phyloP scores from a whole-genome alignment of 2,329 filamentous ascomycete species.

The Amphichorda felina region DNA sequence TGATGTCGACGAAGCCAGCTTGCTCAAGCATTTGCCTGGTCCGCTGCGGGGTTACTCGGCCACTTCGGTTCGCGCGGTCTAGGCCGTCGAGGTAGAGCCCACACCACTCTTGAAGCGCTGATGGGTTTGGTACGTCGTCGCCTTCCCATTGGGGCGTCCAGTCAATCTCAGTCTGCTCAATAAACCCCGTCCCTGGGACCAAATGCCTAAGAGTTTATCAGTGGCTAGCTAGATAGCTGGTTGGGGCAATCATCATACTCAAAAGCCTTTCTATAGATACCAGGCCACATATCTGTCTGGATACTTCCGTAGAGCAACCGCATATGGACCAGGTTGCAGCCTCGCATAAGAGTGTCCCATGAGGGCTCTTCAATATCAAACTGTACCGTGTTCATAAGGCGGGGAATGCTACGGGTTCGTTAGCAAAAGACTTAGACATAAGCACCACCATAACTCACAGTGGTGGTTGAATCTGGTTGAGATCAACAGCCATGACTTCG shows the following conservation, averaged over 20 bases:
- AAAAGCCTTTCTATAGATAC: constrained; percentile 60
- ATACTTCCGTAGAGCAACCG: constrained; percentile 72
- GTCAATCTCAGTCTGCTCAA: constrained; percentile 89
- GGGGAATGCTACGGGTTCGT: constrained; percentile 48
- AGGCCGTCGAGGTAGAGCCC: constrained; percentile 57
- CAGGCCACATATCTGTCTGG: constrained; percentile 51
- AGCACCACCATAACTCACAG: constrained; percentile 14
- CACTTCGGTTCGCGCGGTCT: constrained; percentile 47
- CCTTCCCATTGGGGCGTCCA: constrained; percentile 62
- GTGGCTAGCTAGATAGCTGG: neutral
- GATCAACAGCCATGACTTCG: constrained; percentile 24
- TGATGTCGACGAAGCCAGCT: constrained; percentile 71
- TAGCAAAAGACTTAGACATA: constrained; percentile 7
- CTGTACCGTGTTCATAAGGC: constrained; percentile 41
- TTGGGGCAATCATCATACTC: constrained; percentile 32
- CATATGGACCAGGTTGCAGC: constrained; percentile 76
- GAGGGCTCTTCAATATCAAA: constrained; percentile 63
- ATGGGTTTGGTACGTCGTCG: constrained; percentile 42
- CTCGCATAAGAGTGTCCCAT: constrained; percentile 39
- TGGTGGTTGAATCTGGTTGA: constrained; percentile 26
- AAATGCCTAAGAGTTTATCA: constrained; percentile 47
- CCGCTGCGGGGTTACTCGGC: constrained; percentile 40
- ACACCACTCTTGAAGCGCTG: constrained; percentile 58
- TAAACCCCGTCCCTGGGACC: constrained; percentile 58
- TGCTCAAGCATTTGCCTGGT: constrained; percentile 50